phyloP scores from a whole-genome alignment of 164 flowering plant species.

The Warburgia ugandensis region DNA sequence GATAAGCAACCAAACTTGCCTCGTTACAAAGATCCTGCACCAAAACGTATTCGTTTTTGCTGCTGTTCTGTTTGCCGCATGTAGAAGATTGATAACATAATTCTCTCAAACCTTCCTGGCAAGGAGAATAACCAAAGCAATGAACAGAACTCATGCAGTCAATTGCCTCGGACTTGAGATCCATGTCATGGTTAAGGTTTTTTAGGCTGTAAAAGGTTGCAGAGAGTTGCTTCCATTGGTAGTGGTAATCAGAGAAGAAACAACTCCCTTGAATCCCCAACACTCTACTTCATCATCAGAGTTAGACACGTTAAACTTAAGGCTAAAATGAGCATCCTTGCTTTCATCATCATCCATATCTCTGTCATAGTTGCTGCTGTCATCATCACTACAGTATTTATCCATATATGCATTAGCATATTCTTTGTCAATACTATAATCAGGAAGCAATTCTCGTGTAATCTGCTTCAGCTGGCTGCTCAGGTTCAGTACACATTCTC shows the following conservation, averaged over 20 bases:
- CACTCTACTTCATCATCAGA: conserved; percentile 24
- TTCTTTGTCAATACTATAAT: conserved; percentile 38
- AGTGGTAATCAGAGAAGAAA: conserved; percentile 1
- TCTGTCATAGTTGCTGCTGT: conserved; percentile 32
- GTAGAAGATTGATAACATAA: no score
- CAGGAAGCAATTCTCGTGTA: conserved; percentile 37
- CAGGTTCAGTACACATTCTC: conserved; percentile 46
- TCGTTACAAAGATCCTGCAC: conserved; percentile 68
- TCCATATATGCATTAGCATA: conserved; percentile 65
- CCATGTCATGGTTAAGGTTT: neutral
- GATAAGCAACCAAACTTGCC: conserved; percentile 55
- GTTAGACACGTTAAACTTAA: conserved; percentile 6
- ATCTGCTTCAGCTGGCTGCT: conserved; percentile 63
- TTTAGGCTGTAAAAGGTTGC: no score
- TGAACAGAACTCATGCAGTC: neutral
- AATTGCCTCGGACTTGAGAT: neutral
- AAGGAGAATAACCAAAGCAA: neutral
- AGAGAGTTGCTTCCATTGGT: no score
- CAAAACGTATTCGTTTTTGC: conserved; percentile 40
- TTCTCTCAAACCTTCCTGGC: neutral
- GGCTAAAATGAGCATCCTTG: no score
- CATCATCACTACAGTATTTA: no score
- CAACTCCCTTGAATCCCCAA: conserved; percentile 30
- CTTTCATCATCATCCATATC: no score
- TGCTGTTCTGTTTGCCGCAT: conserved; percentile 3